Percentiles rank a stretch among this genome's conserved stretches.
phyloP scores from a whole-genome alignment of 2,329 filamentous ascomycete species.

The Claviceps africana region DNA sequence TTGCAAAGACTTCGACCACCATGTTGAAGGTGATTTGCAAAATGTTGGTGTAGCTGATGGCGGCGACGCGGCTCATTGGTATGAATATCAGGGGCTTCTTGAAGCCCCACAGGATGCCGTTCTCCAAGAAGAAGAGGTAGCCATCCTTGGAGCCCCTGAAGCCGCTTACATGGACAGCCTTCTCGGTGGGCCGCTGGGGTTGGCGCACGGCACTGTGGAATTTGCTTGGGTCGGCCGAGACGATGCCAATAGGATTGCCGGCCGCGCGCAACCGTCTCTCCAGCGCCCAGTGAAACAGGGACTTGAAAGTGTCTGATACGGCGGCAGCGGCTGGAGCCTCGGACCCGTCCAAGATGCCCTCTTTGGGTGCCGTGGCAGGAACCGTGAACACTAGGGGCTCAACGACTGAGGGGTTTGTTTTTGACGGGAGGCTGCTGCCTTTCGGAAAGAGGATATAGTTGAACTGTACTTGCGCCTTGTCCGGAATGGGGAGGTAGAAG shows the following conservation, averaged over 20 bases:
- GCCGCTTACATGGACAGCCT: constrained; percentile 50
- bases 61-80: constrained; percentile 43
- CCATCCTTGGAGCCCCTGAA: constrained; percentile 57
- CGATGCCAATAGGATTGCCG: constrained; percentile 33
- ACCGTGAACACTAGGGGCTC: constrained; percentile 55
- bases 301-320: constrained; percentile 44
- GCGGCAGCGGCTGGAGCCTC: constrained; percentile 34
- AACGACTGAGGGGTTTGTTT: constrained; percentile 24
- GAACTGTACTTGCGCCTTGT: constrained; percentile 50
- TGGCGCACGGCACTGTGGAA: constrained; percentile 45
- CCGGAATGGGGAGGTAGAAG: constrained; percentile 51
- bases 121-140: constrained; percentile 52
- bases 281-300: constrained; percentile 48
- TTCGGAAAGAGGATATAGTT: constrained; percentile 52
- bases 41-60: constrained; percentile 54
- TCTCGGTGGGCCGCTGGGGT: constrained; percentile 44
- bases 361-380: constrained; percentile 44
- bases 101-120: constrained; percentile 55
- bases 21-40: constrained; percentile 57
- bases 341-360: constrained; percentile 39
- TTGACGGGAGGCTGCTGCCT: constrained; percentile 37
- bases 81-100: constrained; percentile 56
- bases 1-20: constrained; percentile 43
- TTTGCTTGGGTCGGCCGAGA: constrained; percentile 37
- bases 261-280: constrained; percentile 35